Base-by-base conservation (phyloP, 78 protist species). In the Trichosphaerium sp. region DNA sequence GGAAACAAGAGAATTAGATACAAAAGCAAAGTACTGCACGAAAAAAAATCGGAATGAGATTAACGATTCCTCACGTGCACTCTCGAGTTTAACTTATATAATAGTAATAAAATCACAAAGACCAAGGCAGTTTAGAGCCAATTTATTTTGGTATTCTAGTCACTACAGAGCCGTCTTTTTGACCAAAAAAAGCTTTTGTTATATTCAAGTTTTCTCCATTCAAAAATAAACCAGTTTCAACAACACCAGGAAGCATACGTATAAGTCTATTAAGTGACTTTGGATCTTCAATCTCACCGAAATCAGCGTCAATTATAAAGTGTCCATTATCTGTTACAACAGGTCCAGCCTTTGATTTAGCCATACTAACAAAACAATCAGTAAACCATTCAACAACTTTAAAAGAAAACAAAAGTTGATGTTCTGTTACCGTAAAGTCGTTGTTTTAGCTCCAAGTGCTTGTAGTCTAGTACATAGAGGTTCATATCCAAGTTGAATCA, bases 241-340 rank as follows among this genome's bases (percentile, higher is more conserved):
- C 79, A 28, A 87, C 86, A 54, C 92, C 92, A 26, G 92, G 92
- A 21, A 87, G 77, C 57, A 25, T 55, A 28, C 34, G 51, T 23
- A 80, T 37, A 4, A 68, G 29, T 4, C 43, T 38, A 11, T 68
- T 42, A 7, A 73, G 21, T 26, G 40, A 37, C 10, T 61, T 38
- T 6, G 83, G 78, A 31, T 75, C 79, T 6, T 57, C n/a, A 29
- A 77, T 58, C 21, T 44, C 55, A 1, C 73, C 72, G 44, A 77
- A 82, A 40, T 63, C 66, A 12, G 73, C 83, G 44, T 87, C 92
- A 3, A 87, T 25, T 28, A 87, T n/a, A 32, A 87, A 83, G 59
- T 75, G 74, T 21, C 87, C 92, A 59, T 87, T 87, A 74, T 87
- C 92, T 4, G 81, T 72, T 7, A 85, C 88, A 12, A 80, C 84